Conservation (phyloP, 371 early-diverging fungal genomes). For the Mucor indicus region DNA sequence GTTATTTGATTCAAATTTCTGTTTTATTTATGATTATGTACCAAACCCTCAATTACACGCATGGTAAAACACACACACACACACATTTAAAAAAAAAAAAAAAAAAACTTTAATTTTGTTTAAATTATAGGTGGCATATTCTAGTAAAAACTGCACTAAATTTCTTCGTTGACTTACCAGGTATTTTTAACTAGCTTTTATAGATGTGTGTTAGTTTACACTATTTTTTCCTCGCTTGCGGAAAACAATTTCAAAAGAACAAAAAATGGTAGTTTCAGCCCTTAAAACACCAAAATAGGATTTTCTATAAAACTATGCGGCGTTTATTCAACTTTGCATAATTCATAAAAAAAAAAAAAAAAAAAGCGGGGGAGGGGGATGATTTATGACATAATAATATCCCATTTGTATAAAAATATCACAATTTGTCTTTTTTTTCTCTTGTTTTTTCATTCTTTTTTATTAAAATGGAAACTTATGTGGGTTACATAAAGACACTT, state of each 20-base stretch:
- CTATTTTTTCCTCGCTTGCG: constrained; percentile 35
- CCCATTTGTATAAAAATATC: too few species aligned
- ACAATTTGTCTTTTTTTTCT: too few species aligned
- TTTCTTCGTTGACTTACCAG: too few species aligned
- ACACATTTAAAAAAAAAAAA: constrained; percentile 3
- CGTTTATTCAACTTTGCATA: too few species aligned
- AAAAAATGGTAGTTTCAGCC: constrained; percentile 4
- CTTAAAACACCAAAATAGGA: too few species aligned
- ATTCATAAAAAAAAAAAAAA: too few species aligned
- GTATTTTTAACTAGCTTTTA: too few species aligned
- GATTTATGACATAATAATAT: too few species aligned
- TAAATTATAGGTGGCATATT: constrained; percentile 36
- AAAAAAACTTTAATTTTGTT: background rate
- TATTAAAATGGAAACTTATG: constrained; percentile 77
- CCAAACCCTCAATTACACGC: constrained; percentile 37
- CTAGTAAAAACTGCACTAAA: constrained; percentile 20
- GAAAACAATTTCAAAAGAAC: constrained; percentile 14
- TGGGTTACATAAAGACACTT: constrained; percentile 75
- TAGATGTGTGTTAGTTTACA: constrained; percentile 42
- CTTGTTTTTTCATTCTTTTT: too few species aligned
- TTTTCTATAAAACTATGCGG: too few species aligned
- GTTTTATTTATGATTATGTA: constrained; percentile 25
- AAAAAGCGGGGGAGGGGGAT: too few species aligned
- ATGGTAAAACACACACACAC: too few species aligned
- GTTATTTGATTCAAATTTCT: constrained; percentile 41